phyloP scores from a whole-genome alignment of 164 flowering plant species.

The Magnolia officinalis region DNA sequence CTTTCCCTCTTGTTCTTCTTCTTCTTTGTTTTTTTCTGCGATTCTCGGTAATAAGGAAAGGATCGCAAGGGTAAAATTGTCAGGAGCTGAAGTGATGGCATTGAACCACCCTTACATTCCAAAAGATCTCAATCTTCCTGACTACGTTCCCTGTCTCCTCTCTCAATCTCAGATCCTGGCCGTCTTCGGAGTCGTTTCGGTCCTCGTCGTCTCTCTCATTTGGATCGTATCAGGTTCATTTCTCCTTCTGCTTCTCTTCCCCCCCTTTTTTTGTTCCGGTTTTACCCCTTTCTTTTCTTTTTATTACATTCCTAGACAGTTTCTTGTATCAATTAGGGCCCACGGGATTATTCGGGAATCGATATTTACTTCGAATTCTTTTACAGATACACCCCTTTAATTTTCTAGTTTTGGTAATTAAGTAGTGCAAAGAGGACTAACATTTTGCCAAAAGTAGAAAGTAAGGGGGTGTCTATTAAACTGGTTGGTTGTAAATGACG shows the following conservation, averaged over 20 bases:
- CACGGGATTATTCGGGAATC: too few relatives aligned
- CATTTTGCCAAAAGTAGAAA: too few relatives aligned
- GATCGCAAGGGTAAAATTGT: slow-evolving; percentile 4
- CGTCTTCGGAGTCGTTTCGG: slow-evolving; percentile 40
- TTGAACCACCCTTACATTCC: slow-evolving; percentile 67
- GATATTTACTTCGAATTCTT: not conserved
- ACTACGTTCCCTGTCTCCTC: slow-evolving; percentile 52
- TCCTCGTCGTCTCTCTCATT: slow-evolving; percentile 45
- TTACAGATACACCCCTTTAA: not conserved
- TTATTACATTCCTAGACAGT: not conserved
- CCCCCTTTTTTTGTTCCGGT: not conserved
- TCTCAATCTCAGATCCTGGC: slow-evolving; percentile 49
- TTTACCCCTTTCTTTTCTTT: not conserved
- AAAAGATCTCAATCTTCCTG: slow-evolving; percentile 54
- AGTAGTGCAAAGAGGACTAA: too few relatives aligned
- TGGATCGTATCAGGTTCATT: slow-evolving; percentile 67
- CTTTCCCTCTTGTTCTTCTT: too few relatives aligned
- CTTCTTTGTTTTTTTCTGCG: too few relatives aligned
- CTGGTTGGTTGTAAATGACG: too few relatives aligned
- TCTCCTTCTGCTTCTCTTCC: not conserved
- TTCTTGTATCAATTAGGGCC: too few relatives aligned
- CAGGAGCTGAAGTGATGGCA: not conserved
- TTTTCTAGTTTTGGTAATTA: not conserved
- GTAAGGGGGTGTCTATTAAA: too few relatives aligned
- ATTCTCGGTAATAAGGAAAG: not conserved